Conservation (phyloP, 352 stramenopile species). For the Globisporangium radiosum region DNA sequence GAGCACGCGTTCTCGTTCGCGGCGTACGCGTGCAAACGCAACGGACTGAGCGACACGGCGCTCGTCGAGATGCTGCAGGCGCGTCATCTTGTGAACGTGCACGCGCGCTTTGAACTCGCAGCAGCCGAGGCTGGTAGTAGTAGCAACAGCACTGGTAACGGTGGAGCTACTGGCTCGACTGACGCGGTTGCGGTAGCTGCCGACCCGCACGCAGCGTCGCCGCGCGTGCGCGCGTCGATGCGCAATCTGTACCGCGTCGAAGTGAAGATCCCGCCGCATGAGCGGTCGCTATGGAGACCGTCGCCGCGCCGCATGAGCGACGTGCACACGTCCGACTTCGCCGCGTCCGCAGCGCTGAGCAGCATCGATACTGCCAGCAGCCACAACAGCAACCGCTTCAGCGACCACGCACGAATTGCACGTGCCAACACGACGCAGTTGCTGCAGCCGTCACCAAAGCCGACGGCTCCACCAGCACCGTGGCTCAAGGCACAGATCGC, state of each 20-base stretch:
- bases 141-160: not conserved
- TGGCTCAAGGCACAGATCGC: conserved; percentile 82
- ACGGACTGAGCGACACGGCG: conserved; percentile 73
- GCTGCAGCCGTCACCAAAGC: conserved; percentile 29
- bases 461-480: conserved; percentile 24
- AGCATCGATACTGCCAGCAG: not conserved
- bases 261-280: conserved; percentile 3
- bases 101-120: conserved; percentile 56
- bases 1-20: conserved; percentile 79
- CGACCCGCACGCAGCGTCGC: conserved; percentile 15
- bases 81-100: conserved; percentile 69
- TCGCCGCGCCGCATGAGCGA: conserved; percentile 58
- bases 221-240: conserved; percentile 20
- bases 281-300: conserved; percentile 17
- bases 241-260: conserved; percentile 8
- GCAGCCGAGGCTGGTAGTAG: conserved; percentile 18
- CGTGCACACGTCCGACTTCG: conserved; percentile 8
- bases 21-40: conserved; percentile 81
- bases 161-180: not conserved
- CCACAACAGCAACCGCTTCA: not conserved
- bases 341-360: not conserved
- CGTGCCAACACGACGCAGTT: conserved; percentile 44
- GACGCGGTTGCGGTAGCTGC: not conserved
- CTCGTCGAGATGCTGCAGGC: conserved; percentile 84
- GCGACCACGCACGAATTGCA: conserved; percentile 15